These are phyloP conservation scores for Emericellopsis terricola DNA, from an alignment of 495 filamentous ascomycete species.

Conservation along the genomic window DNA sequence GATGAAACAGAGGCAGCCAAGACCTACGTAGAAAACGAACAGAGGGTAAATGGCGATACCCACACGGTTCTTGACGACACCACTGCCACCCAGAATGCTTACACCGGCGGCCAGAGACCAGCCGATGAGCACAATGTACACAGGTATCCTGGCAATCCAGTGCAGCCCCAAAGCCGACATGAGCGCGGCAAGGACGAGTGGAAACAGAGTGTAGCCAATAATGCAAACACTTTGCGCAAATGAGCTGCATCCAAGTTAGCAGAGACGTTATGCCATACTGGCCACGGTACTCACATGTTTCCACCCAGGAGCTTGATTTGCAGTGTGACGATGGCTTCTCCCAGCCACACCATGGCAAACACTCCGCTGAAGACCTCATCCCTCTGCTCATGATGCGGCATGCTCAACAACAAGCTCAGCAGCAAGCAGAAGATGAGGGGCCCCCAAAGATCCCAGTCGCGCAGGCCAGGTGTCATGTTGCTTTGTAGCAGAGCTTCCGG, in stretches of 20 bases:
- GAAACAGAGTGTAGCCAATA: slow-evolving; percentile 97
- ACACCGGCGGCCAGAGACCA: slow-evolving; percentile 93
- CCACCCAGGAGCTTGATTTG: slow-evolving; percentile 96
- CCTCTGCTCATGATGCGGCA: slow-evolving; percentile 60
- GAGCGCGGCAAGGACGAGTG: slow-evolving; percentile 83
- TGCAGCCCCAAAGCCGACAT: slow-evolving; percentile 67
- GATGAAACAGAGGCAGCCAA: slow-evolving; percentile 93
- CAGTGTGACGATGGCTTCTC: slow-evolving; percentile 90
- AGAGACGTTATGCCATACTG: slow-evolving; percentile 1
- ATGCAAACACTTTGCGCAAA: slow-evolving; percentile 96
- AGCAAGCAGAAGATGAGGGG: slow-evolving; percentile 84
- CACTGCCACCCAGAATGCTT: slow-evolving; percentile 88
- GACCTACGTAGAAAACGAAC: slow-evolving; percentile 85
- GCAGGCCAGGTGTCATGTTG: slow-evolving; percentile 68
- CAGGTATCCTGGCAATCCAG: slow-evolving; percentile 64
- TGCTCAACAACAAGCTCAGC: slow-evolving; percentile 68
- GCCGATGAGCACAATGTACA: slow-evolving; percentile 69
- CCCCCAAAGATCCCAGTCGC: slow-evolving; percentile 98
- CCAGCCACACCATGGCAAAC: slow-evolving; percentile 92
- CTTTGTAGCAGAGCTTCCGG: slow-evolving; percentile 51
- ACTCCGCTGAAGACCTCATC: slow-evolving; percentile 85
- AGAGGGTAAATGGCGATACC: slow-evolving; percentile 89
- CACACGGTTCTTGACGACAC: slow-evolving; percentile 85
- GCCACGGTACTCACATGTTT: slow-evolving; percentile 57
- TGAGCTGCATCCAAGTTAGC: slow-evolving; percentile 36